These are phyloP conservation scores for Astraeus odoratus DNA, from an alignment of 768 basidiomycete species.

Conservation along the genomic window DNA sequence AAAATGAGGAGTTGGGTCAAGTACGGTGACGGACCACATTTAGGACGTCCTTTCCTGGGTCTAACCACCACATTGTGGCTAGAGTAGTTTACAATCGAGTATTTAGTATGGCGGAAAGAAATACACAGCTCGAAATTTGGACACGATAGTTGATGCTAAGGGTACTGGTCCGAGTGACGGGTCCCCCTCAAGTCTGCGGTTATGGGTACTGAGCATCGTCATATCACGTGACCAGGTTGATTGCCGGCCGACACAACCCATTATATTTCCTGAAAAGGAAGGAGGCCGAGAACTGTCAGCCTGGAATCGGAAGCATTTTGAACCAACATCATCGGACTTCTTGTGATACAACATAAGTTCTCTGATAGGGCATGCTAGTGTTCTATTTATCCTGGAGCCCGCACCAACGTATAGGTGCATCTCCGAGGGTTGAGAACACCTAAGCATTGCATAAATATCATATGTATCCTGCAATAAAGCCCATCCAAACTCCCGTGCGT, in stretches of 20 bases:
- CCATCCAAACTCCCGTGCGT: constrained; percentile 10
- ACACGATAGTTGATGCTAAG: background rate
- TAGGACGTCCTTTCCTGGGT: constrained; percentile 79
- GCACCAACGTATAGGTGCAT: background rate
- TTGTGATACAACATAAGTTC: too few species aligned
- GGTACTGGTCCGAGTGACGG: background rate
- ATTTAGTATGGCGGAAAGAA: background rate
- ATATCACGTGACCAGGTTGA: constrained; percentile 21
- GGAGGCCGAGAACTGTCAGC: too few species aligned
- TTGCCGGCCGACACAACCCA: background rate
- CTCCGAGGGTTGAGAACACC: background rate
- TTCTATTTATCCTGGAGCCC: background rate
- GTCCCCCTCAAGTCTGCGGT: background rate
- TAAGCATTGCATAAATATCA: background rate
- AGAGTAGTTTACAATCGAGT: background rate
- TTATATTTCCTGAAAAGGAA: background rate
- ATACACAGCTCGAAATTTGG: background rate
- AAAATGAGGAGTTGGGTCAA: background rate
- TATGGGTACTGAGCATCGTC: constrained; percentile 18
- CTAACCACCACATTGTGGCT: constrained; percentile 74
- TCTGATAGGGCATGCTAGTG: too few species aligned
- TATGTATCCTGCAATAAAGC: too few species aligned
- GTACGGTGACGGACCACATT: constrained; percentile 58
- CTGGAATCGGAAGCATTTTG: too few species aligned
- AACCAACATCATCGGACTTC: too few species aligned